phyloP scores from a whole-genome alignment of 345 rosid genomes.

The Populus ilicifolia region DNA sequence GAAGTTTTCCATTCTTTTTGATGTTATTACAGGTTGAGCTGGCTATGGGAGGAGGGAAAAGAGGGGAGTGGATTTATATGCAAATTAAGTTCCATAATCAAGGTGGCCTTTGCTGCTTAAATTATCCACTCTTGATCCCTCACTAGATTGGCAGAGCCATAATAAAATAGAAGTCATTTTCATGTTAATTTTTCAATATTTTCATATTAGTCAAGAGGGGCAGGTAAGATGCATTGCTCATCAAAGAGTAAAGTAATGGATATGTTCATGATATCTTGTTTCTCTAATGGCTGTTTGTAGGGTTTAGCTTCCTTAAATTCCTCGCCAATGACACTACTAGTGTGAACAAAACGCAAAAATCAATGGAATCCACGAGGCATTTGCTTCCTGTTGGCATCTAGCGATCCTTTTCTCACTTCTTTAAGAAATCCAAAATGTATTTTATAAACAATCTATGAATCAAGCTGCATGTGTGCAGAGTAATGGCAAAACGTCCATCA shows the following conservation, averaged over 20 bases:
- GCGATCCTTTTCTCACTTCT: not conserved
- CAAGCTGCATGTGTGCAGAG: too few relatives aligned
- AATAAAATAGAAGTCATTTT: not conserved
- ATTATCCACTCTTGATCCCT: not conserved
- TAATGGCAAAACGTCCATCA: not conserved
- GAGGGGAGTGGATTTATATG: not conserved
- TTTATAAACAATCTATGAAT: not conserved
- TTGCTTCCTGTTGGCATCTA: conserved; percentile 4
- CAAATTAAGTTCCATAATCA: not conserved
- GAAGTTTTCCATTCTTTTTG: conserved; percentile 21
- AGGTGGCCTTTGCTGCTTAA: not conserved
- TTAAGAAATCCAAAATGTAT: not conserved
- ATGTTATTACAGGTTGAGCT: not conserved
- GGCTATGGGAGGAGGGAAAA: not conserved
- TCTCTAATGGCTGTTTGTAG: conserved; percentile 12
- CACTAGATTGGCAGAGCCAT: not conserved
- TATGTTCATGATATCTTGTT: not conserved
- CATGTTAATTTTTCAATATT: not conserved
- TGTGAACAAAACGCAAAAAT: conserved; percentile 23
- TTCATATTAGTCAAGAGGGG: conserved; percentile 7
- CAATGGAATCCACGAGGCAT: conserved; percentile 10
- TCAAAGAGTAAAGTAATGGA: not conserved
- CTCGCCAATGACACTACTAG: conserved; percentile 9
- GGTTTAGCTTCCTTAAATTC: conserved; percentile 16
- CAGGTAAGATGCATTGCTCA: conserved; percentile 19